These are phyloP conservation scores for Lactifluus piperatus DNA, from an alignment of 768 basidiomycete genomes.

Conservation along the genomic window DNA sequence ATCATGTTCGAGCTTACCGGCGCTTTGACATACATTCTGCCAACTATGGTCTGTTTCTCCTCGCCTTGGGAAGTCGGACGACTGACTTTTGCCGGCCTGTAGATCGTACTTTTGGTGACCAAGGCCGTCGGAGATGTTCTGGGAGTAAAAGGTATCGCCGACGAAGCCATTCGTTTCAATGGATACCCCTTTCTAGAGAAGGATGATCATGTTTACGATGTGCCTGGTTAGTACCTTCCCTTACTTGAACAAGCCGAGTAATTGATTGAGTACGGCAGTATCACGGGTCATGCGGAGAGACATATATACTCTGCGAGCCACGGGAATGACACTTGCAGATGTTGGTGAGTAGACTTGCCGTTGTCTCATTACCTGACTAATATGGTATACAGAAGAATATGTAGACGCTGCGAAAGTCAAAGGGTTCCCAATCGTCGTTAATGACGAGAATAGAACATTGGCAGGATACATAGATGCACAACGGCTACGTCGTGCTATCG, in stretches of 20 bases:
- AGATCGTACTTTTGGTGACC: constrained; percentile 95
- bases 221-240: constrained; percentile 54
- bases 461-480: constrained; percentile 84
- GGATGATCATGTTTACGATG: constrained; percentile 87
- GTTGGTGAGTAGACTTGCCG: constrained; percentile 49
- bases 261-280: constrained; percentile 38
- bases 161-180: constrained; percentile 95
- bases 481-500: constrained; percentile 79
- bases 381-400: constrained; percentile 39
- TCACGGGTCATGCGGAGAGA: constrained; percentile 86
- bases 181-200: constrained; percentile 97
- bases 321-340: constrained; percentile 68
- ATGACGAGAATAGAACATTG: constrained; percentile 50
- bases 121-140: constrained; percentile 96
- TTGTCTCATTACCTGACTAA: background rate
- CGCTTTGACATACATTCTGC: constrained; percentile 92
- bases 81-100: constrained; percentile 6
- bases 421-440: constrained; percentile 84
- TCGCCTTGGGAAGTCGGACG: constrained; percentile 12
- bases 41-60: constrained; percentile 73
- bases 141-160: constrained; percentile 90
- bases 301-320: constrained; percentile 59
- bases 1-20: constrained; percentile 99
- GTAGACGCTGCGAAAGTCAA: constrained; percentile 70
- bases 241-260: background rate